Evolutionary conservation across 2,329 filamentous ascomycete genomes (phyloP).

Genomic region (Arthrobotrys sphaeroides): DNA sequence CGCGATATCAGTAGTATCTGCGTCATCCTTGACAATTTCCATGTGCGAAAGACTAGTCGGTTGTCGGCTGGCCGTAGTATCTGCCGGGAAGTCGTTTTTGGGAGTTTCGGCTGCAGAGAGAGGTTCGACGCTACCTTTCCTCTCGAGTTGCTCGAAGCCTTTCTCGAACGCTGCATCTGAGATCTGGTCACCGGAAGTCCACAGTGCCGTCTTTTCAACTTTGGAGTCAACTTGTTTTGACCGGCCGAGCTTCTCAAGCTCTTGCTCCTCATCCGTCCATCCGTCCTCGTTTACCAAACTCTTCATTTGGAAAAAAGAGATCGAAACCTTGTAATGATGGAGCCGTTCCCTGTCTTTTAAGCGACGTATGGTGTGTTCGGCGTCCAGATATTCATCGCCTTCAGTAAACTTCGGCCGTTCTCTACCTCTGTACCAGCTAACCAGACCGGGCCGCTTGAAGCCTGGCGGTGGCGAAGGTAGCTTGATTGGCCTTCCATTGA

Average conservation of each 20-base stretch:
- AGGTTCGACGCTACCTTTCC: conserved; percentile 40
- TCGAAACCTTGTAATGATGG: conserved; percentile 33
- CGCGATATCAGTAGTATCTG: conserved; percentile 11
- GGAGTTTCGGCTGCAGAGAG: conserved; percentile 40
- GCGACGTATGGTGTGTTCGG: conserved; percentile 34
- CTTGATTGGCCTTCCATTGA: conserved; percentile 35
- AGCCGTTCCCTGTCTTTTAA: conserved; percentile 39
- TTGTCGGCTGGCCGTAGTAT: conserved; percentile 7
- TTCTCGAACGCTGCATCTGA: conserved; percentile 48
- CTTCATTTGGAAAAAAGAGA: neutral
- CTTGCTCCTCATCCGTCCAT: conserved; percentile 43
- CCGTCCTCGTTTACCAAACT: conserved; percentile 35
- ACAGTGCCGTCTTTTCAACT: conserved; percentile 29
- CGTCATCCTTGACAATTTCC: conserved; percentile 19
- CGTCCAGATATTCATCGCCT: conserved; percentile 18
- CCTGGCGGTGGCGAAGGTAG: conserved; percentile 32
- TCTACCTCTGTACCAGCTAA: conserved; percentile 29
- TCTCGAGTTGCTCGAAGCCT: conserved; percentile 44
- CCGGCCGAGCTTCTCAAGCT: conserved; percentile 46
- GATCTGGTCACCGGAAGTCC: conserved; percentile 39
- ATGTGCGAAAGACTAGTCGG: conserved; percentile 25
- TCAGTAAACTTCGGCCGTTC: conserved; percentile 48
- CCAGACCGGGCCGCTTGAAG: conserved; percentile 40
- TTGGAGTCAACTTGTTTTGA: conserved; percentile 31
- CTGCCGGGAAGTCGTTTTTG: conserved; percentile 12